A percentile compares a stretch with the other conserved stretches of the same genome.
These are phyloP conservation scores for Fusarium marasasianum DNA, from an alignment of 2,329 filamentous ascomycete species.

Conservation along the genomic window DNA sequence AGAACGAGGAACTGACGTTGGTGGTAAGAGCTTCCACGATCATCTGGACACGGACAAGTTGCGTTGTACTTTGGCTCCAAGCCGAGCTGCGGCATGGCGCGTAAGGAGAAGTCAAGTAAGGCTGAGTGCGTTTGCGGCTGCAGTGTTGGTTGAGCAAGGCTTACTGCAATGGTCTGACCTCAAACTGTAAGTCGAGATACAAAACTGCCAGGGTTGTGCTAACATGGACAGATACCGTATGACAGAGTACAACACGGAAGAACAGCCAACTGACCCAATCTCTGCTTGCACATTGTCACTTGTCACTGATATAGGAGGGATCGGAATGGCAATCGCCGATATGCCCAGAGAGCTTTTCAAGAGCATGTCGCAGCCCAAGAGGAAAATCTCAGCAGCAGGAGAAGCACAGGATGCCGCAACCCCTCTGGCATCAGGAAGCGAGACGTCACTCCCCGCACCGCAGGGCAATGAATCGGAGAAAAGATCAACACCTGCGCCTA, in stretches of 20 bases:
- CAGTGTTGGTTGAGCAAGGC: slow-evolving; percentile 71
- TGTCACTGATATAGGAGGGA: slow-evolving; percentile 81
- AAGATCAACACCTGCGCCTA: slow-evolving; percentile 4
- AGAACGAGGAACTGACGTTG: slow-evolving; percentile 71
- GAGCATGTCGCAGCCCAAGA: slow-evolving; percentile 40
- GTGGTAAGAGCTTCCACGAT: slow-evolving; percentile 75
- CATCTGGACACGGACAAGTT: slow-evolving; percentile 73
- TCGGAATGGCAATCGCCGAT: slow-evolving; percentile 85
- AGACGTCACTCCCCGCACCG: not conserved
- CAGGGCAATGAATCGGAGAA: slow-evolving; percentile 9
- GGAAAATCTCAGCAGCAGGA: not conserved
- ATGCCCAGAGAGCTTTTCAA: slow-evolving; percentile 68
- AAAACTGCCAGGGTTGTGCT: not conserved
- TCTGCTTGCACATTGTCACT: slow-evolving; percentile 80
- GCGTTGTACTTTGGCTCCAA: slow-evolving; percentile 74
- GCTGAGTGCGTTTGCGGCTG: slow-evolving; percentile 77
- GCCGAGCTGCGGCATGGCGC: slow-evolving; percentile 77
- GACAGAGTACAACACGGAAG: slow-evolving; percentile 78
- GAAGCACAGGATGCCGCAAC: slow-evolving; percentile 4
- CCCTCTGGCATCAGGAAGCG: slow-evolving; percentile 6
- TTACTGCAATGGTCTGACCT: slow-evolving; percentile 75
- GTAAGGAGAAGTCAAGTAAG: slow-evolving; percentile 72
- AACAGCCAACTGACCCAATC: slow-evolving; percentile 82
- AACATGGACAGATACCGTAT: slow-evolving; percentile 56
- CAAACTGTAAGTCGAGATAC: slow-evolving; percentile 67